Percentiles rank a stretch among this genome's conserved stretches.
Evolutionary conservation across 2,329 filamentous ascomycete genomes (phyloP).

Genomic region (Aureobasidium subglaciale): DNA sequence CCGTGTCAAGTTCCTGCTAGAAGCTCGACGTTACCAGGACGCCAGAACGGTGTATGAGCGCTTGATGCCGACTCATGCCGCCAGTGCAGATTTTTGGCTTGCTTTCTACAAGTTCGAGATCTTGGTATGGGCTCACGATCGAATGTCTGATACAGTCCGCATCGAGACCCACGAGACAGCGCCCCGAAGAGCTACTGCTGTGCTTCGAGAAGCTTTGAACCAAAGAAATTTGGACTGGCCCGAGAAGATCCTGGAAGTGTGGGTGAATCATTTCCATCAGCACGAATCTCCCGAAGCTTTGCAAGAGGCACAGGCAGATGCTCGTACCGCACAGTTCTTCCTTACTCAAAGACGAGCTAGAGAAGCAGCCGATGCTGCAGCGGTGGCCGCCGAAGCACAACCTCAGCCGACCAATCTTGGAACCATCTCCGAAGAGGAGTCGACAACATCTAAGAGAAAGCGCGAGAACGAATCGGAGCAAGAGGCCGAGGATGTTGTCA

Average conservation of each 20-base stretch:
- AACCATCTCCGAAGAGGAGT: constrained; percentile 24
- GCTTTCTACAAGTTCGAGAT: constrained; percentile 91
- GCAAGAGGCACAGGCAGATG: constrained; percentile 64
- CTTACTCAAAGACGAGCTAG: constrained; percentile 58
- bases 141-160: constrained; percentile 43
- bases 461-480: constrained; percentile 52
- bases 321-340: constrained; percentile 60
- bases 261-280: constrained; percentile 76
- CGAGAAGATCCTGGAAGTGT: constrained; percentile 67
- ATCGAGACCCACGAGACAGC: constrained; percentile 48
- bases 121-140: constrained; percentile 56
- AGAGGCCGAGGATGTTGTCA: constrained; percentile 49
- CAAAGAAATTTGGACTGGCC: constrained; percentile 64
- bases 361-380: constrained; percentile 60
- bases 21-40: constrained; percentile 68
- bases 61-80: constrained; percentile 60
- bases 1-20: constrained; percentile 82
- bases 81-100: constrained; percentile 90
- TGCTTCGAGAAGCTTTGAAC: constrained; percentile 64
- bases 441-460: constrained; percentile 60
- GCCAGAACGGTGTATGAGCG: constrained; percentile 50
- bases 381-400: constrained; percentile 36
- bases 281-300: constrained; percentile 75
- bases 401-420: constrained; percentile 24
- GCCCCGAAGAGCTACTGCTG: constrained; percentile 67